Conservation (phyloP, 179 eudicot species). For the Corrigiola litoralis region DNA sequence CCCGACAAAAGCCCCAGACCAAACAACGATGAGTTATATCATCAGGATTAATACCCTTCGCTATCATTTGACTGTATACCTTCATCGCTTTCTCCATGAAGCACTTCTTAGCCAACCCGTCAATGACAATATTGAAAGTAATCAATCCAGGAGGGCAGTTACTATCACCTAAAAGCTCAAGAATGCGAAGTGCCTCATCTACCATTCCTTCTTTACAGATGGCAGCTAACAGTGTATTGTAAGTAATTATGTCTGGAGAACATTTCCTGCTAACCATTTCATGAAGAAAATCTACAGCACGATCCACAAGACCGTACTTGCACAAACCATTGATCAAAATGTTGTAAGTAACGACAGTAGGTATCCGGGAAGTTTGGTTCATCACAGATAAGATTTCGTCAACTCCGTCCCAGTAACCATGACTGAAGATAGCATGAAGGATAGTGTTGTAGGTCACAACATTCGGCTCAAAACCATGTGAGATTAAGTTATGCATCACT, state of each 20-base stretch:
- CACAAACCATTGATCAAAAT: conserved; percentile 77
- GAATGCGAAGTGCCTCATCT: conserved; percentile 57
- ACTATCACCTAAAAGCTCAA: conserved; percentile 39
- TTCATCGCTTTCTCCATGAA: conserved; percentile 62
- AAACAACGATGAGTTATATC: conserved; percentile 68
- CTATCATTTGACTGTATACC: conserved; percentile 46
- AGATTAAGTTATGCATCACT: conserved; percentile 44
- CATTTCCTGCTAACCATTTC: conserved; percentile 49
- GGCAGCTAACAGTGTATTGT: conserved; percentile 61
- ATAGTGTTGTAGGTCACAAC: conserved; percentile 66
- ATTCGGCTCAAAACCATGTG: conserved; percentile 66
- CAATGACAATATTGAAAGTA: conserved; percentile 70
- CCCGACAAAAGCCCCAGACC: conserved; percentile 62
- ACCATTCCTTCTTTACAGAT: conserved; percentile 67
- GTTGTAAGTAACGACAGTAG: conserved; percentile 59
- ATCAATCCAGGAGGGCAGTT: conserved; percentile 48
- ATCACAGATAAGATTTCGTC: conserved; percentile 54
- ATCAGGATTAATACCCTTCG: conserved; percentile 47
- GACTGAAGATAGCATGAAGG: conserved; percentile 58
- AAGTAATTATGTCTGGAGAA: conserved; percentile 68
- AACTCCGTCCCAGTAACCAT: conserved; percentile 50
- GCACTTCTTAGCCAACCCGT: conserved; percentile 69
- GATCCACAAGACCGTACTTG: conserved; percentile 58
- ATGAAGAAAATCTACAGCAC: conserved; percentile 63
- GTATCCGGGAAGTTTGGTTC: conserved; percentile 49